Evolutionary conservation across 306 rosid genomes (phyloP), one percentile per base, ranked within the genome.

Genomic region (Lablab purpureus): DNA sequence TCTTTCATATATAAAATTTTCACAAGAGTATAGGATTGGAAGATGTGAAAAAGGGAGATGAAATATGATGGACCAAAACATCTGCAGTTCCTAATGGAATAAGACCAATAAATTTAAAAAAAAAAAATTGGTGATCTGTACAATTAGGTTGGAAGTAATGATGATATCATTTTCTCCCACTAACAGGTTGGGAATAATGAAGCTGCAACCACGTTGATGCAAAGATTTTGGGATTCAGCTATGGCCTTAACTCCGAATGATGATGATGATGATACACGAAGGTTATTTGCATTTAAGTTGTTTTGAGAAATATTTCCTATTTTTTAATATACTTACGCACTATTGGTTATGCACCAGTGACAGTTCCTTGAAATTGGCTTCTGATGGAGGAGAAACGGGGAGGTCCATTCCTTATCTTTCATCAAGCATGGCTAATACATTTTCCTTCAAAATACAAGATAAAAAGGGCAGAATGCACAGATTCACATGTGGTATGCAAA

Each of bases 141-240:
- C 28, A n/a, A 36, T 32, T 82, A 91, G 98, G 94, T 84, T 67
- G 97, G 97, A 84, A 89, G 69, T 74, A 90, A 84, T 75, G 99
- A 21, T 21, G 9, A 32, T 32, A 32, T 79, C 52, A 15, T 90
- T 75, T 83, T 78, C 23, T 74, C 54, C 58, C 59, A 23, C 69
- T 85, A 60, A 81, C 27, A 96, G 99, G 94, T 83, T 67, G 99
- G 98, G 84, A 90, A 74, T 75, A 90, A 84, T 75, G 99, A 93
- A 81, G 91, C 93, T 41, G 66, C 97, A 56, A 91, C 82, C 88
- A 66, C 90, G 43, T 67, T 93, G 93, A 91, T 96, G 97, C 99
- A 93, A 79, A 93, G 88, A 86, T 96, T 96, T 81, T 96, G 99
- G 99, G 98, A 96, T 85, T 96, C 99, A 56, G 98, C 99, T 77